Evolutionary conservation across 129 eudicot genomes (phyloP), one percentile per base, ranked within the genome.

Genomic region (Artemisia annua): DNA sequence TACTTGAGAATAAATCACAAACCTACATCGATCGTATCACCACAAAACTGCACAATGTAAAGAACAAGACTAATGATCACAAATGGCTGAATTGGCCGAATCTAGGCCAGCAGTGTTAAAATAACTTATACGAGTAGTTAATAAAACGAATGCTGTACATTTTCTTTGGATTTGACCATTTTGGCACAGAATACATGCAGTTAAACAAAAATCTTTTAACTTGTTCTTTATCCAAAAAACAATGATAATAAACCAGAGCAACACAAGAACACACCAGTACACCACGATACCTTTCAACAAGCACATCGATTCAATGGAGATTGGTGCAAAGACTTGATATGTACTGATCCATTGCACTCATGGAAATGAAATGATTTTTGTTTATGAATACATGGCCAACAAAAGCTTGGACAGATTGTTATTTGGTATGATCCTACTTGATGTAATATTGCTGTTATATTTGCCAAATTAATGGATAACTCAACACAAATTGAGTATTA

Each of bases 21-120:
- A 71, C 55, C 75, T 66, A 71, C 75, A 71, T 57, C n/a, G 39
- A 20, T 71, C n/a, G 24, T 22, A 57, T 72, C 76, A 72, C 76
- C 68, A 59, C 5, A 5, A 71, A 14, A 19, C 55, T 54, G 2
- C 5, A 30, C 20, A 62, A 24, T 28, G 48, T 28, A 28, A 0
- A 7, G 10, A 62, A 62, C 67, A 62, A 32, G 17, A 52, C 46
- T 17, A 18, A 11, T 12, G 8, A 19, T 19, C 7, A 9, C 46
- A 39, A 39, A 39, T 39, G 46, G 44, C 44, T 35, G 44, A 43
- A 11, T 20, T 61, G 48, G 48, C 59, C 19, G 11, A 51, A 48
- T 72, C 10, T n/a, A 61, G 26, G 18, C 20, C 39, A 55, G 18
- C 11, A 30, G 24, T 8, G 16, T 30, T 17, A 30, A 46, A 48